Percentiles rank a stretch among this genome's conserved stretches.
phyloP scores from a whole-genome alignment of 2,329 filamentous ascomycete species.

The Neocatenulostroma microsporum region DNA sequence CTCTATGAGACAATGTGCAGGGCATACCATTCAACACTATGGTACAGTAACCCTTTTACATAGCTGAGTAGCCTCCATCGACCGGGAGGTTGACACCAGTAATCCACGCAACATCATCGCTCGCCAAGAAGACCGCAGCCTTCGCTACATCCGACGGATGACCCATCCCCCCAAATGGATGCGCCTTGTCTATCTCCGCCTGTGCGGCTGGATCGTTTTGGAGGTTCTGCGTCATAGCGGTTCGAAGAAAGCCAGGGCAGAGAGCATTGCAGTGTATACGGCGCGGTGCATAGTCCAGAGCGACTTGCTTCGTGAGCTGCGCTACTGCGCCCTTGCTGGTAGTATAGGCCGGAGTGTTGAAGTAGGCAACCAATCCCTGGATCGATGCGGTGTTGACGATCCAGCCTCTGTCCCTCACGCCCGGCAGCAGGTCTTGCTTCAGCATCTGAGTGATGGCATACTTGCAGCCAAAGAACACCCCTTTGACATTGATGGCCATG shows the following conservation, averaged over 20 bases:
- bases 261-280: slow-evolving; percentile 37
- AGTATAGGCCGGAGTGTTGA: slow-evolving; percentile 32
- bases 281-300: slow-evolving; percentile 37
- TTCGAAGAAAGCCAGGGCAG: slow-evolving; percentile 34
- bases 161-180: slow-evolving; percentile 28
- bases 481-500: slow-evolving; percentile 31
- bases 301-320: slow-evolving; percentile 40
- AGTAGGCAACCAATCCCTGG: slow-evolving; percentile 21
- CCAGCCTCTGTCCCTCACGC: slow-evolving; percentile 28
- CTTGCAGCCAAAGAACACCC: slow-evolving; percentile 35
- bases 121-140: slow-evolving; percentile 38
- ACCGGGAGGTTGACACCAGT: slow-evolving; percentile 36
- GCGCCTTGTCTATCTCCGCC: slow-evolving; percentile 22
- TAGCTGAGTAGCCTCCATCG: slow-evolving; percentile 1
- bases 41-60: neutral
- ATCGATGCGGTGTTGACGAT: slow-evolving; percentile 34
- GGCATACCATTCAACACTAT: too few species aligned
- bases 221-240: slow-evolving; percentile 33
- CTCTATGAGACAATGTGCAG: too few species aligned
- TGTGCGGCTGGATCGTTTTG: slow-evolving; percentile 24
- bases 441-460: slow-evolving; percentile 33
- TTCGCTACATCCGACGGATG: slow-evolving; percentile 35
- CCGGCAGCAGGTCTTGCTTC: slow-evolving; percentile 26
- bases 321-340: slow-evolving; percentile 43
- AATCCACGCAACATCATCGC: slow-evolving; percentile 37